A percentile compares a stretch with the other conserved stretches of the same genome.
These are phyloP conservation scores for Pichia deserticola DNA, from an alignment of 805 yeast species.

Conservation along the genomic window DNA sequence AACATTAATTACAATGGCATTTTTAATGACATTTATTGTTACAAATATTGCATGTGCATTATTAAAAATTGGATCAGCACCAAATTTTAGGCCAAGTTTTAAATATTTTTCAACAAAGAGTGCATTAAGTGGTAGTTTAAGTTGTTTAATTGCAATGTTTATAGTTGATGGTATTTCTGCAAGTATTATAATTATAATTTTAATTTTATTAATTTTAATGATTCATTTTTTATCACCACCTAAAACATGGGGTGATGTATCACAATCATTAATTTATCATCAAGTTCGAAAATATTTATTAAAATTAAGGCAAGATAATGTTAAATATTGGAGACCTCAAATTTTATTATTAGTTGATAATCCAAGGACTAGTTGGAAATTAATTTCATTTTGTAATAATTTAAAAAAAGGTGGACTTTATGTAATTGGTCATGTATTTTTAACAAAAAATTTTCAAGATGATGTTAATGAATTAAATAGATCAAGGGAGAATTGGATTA, in stretches of 20 bases:
- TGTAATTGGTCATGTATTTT: slow-evolving; percentile 84
- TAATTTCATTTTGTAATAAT: slow-evolving; percentile 88
- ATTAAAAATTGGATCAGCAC: slow-evolving; percentile 84
- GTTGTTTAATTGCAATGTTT: slow-evolving; percentile 80
- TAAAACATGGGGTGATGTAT: slow-evolving; percentile 96
- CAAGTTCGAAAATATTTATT: slow-evolving; percentile 90
- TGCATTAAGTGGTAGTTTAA: slow-evolving; percentile 66
- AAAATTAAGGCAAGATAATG: slow-evolving; percentile 81
- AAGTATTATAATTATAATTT: slow-evolving; percentile 57
- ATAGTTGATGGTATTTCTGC: slow-evolving; percentile 92
- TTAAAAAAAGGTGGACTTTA: slow-evolving; percentile 93
- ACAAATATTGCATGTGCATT: slow-evolving; percentile 91
- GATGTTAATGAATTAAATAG: slow-evolving; percentile 61
- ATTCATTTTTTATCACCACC: slow-evolving; percentile 93
- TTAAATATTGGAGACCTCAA: slow-evolving; percentile 98
- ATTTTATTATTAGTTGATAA: slow-evolving; percentile 80
- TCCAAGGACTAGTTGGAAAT: slow-evolving; percentile 87
- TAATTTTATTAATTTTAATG: slow-evolving; percentile 58
- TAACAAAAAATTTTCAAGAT: slow-evolving; percentile 53
- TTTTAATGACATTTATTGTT: slow-evolving; percentile 90
- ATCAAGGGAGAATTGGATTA: slow-evolving; percentile 77
- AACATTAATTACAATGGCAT: slow-evolving; percentile 93
- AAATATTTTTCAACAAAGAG: slow-evolving; percentile 76
- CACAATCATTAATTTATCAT: slow-evolving; percentile 90
- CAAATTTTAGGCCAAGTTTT: slow-evolving; percentile 97